A percentile compares a stretch with the other conserved stretches of the same genome.
phyloP scores from a whole-genome alignment of 345 rosid species.

The Tarenaya hassleriana region DNA sequence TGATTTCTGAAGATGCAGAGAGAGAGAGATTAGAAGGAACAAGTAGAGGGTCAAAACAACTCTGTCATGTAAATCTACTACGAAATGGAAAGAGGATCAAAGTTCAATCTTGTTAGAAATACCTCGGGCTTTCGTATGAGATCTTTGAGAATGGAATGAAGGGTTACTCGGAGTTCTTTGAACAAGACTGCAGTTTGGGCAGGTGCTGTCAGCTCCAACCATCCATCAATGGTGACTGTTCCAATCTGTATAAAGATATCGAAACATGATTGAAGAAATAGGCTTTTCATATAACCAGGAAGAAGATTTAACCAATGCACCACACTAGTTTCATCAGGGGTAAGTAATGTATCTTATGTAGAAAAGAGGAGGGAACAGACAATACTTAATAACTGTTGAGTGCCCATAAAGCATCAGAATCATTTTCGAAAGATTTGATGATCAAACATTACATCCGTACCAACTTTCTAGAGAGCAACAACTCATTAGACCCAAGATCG shows the following conservation, averaged over 20 bases:
- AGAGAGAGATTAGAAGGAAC: background rate
- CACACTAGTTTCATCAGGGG: no score
- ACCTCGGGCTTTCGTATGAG: conserved; percentile 82
- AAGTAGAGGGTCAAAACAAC: background rate
- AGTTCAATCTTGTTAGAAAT: background rate
- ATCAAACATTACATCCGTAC: background rate
- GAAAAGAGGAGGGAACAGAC: background rate
- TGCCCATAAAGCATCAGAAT: background rate
- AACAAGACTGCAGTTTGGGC: conserved; percentile 93
- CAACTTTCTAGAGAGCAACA: background rate
- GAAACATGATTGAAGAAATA: no score
- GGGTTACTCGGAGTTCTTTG: conserved; percentile 70
- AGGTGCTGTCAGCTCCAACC: conserved; percentile 79
- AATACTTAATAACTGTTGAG: background rate
- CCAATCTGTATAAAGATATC: conserved; percentile 43
- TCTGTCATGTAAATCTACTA: background rate
- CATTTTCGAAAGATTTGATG: background rate
- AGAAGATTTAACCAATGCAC: no score
- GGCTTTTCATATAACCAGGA: no score
- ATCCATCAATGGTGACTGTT: conserved; percentile 64
- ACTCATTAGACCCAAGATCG: background rate
- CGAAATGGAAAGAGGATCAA: conserved; percentile 4
- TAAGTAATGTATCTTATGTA: no score
- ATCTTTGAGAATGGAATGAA: conserved; percentile 56
- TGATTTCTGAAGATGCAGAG: conserved; percentile 39